phyloP scores from a whole-genome alignment of 306 rosid genomes.

The Sophora flavescens region DNA sequence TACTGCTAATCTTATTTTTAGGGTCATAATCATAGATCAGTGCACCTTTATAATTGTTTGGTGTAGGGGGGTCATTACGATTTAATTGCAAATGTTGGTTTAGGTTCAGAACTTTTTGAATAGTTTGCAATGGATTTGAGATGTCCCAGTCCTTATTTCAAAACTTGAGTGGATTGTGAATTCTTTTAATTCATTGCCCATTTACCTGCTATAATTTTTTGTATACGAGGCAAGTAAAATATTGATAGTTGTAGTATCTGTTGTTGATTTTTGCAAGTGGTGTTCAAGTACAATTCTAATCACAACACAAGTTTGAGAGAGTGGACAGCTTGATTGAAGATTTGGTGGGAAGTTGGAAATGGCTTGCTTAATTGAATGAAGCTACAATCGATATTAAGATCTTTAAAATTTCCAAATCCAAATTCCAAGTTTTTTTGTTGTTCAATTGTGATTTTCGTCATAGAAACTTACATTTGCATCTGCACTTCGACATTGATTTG shows the following conservation, averaged over 20 bases:
- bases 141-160: neutral
- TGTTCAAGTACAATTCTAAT: neutral
- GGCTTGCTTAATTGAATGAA: conserved; percentile 2
- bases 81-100: conserved; percentile 3
- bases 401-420: neutral
- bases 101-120: neutral
- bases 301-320: neutral
- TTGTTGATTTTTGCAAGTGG: neutral
- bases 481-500: neutral
- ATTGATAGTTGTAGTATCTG: neutral
- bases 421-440: neutral
- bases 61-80: neutral
- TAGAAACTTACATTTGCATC: neutral
- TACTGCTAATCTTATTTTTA: neutral
- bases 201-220: neutral
- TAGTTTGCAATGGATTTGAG: neutral
- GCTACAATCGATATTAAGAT: neutral
- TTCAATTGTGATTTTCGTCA: neutral
- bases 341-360: neutral
- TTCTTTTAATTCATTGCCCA: neutral
- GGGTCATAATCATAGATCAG: neutral
- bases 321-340: neutral
- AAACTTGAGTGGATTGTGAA: neutral
- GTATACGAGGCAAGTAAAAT: neutral
- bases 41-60: neutral